Evolutionary conservation across 441 rosid genomes (phyloP).

Genomic region (Metrosideros polymorpha): DNA sequence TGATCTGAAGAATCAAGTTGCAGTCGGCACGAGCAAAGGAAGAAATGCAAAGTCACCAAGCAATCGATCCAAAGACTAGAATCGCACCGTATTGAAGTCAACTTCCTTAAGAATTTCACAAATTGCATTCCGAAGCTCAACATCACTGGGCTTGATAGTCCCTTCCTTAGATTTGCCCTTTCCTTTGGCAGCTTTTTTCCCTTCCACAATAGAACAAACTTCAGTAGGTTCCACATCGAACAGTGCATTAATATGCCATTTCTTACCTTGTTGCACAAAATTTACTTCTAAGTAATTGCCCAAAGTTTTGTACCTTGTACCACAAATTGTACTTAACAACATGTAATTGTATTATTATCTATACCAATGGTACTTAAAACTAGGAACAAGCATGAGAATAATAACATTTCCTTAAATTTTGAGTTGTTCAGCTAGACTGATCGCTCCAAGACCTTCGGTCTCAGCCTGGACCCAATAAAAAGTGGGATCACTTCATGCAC

Average conservation of each 20-base stretch:
- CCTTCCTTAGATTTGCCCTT: constrained; percentile 47
- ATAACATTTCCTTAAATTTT: background rate
- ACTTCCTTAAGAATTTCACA: constrained; percentile 76
- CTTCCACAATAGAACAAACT: constrained; percentile 14
- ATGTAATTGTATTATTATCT: background rate
- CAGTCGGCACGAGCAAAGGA: background rate
- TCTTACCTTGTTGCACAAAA: background rate
- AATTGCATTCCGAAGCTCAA: constrained; percentile 60
- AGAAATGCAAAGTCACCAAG: background rate
- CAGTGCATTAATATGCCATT: background rate
- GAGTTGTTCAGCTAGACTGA: background rate
- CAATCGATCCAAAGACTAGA: background rate
- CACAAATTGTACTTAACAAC: background rate
- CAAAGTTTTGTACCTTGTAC: background rate
- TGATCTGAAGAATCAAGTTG: background rate
- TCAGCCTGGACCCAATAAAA: background rate
- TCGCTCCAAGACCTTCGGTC: background rate
- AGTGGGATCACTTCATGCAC: background rate
- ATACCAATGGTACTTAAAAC: background rate
- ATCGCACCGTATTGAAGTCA: constrained; percentile 86
- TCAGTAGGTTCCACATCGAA: background rate
- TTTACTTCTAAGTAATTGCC: background rate
- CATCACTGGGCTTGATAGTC: constrained; percentile 35
- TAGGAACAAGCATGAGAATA: background rate
- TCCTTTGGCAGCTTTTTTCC: constrained; percentile 44